These are phyloP conservation scores for Aspergillus mulundensis DNA, from an alignment of 495 filamentous ascomycete genomes.

Conservation along the genomic window DNA sequence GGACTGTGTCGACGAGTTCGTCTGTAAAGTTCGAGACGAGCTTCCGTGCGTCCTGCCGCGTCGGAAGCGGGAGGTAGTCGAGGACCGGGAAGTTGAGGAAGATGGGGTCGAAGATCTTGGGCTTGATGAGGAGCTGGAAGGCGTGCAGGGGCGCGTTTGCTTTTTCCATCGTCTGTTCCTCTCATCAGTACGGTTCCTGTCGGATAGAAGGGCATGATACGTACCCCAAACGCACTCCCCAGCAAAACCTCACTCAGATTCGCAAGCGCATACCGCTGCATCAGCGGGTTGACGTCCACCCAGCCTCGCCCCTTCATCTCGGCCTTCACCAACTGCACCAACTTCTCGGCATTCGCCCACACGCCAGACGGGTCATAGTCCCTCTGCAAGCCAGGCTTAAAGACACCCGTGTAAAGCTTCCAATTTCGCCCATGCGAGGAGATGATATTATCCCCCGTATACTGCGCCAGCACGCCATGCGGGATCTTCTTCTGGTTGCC, in stretches of 20 bases:
- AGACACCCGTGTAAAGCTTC: constrained; percentile 18
- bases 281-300: neutral
- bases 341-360: neutral
- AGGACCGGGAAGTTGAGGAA: constrained; percentile 36
- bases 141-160: neutral
- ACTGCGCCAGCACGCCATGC: constrained; percentile 27
- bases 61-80: constrained; percentile 16
- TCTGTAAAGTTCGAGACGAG: constrained; percentile 10
- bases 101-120: constrained; percentile 33
- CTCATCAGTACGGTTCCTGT: neutral
- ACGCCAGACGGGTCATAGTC: neutral
- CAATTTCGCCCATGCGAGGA: constrained; percentile 15
- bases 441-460: constrained; percentile 24
- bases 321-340: neutral
- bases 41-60: neutral
- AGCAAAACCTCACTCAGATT: constrained; percentile 1
- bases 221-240: neutral
- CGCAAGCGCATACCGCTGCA: constrained; percentile 11
- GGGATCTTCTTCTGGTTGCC: constrained; percentile 38
- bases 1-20: constrained; percentile 1
- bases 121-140: neutral
- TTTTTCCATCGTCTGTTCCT: neutral
- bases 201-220: neutral
- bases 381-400: constrained; percentile 20
- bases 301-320: neutral